phyloP scores from a whole-genome alignment of 163 green algal genomes.

The Botryococcus braunii region DNA sequence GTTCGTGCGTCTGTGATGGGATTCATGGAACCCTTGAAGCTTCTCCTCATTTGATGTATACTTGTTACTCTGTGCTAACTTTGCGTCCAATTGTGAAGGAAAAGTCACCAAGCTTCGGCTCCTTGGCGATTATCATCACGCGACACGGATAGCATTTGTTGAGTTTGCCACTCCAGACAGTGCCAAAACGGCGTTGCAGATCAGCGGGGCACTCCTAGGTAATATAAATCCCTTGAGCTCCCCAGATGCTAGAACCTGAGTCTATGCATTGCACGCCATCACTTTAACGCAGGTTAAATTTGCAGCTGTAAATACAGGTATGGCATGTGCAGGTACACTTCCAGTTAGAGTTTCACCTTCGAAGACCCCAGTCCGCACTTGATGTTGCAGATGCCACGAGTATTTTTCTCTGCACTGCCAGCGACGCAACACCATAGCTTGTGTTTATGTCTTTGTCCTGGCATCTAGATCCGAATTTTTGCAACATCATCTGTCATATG shows the following conservation, averaged over 20 bases:
- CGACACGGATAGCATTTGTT: conserved; percentile 88
- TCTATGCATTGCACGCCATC: conserved; percentile 1
- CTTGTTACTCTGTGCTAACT: too few species aligned
- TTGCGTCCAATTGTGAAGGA: too few species aligned
- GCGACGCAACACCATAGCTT: too few species aligned
- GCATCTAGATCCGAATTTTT: too few species aligned
- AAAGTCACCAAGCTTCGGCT: conserved; percentile 72
- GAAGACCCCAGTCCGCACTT: conserved; percentile 5
- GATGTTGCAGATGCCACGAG: too few species aligned
- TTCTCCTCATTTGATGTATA: too few species aligned
- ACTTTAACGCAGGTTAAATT: neutral
- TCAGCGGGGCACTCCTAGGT: conserved; percentile 80
- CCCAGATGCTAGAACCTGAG: neutral
- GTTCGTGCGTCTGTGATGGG: neutral
- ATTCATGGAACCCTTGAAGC: neutral
- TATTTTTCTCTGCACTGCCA: too few species aligned
- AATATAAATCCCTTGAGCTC: too few species aligned
- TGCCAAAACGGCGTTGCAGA: conserved; percentile 76
- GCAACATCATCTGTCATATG: too few species aligned
- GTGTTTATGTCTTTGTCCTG: too few species aligned
- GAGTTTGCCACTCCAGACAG: conserved; percentile 76
- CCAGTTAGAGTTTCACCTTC: conserved; percentile 1
- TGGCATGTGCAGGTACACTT: neutral
- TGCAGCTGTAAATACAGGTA: too few species aligned
- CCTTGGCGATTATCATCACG: conserved; percentile 77